Conservation (phyloP, 495 filamentous ascomycete genomes). For the Penicillium canariense region DNA sequence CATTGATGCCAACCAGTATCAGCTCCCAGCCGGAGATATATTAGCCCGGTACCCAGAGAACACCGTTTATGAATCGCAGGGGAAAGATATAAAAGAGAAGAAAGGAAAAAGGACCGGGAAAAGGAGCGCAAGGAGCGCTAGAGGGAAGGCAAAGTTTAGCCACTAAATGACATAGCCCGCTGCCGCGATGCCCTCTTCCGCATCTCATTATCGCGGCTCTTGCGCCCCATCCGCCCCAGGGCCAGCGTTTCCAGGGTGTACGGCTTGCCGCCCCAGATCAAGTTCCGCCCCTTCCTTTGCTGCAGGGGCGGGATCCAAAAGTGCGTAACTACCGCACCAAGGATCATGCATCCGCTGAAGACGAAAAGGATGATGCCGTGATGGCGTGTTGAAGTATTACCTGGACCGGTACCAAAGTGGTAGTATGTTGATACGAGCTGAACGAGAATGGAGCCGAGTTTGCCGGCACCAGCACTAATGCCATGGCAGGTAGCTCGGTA, state of each 20-base stretch:
- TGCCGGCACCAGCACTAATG: slow-evolving; percentile 53
- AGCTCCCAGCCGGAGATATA: background rate
- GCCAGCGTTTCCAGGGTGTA: slow-evolving; percentile 44
- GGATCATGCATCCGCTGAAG: slow-evolving; percentile 46
- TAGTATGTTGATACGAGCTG: slow-evolving; percentile 51
- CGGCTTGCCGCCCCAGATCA: slow-evolving; percentile 40
- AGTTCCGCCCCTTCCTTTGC: slow-evolving; percentile 22
- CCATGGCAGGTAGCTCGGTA: slow-evolving; percentile 58
- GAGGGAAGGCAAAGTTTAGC: too few species aligned
- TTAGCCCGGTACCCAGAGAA: background rate
- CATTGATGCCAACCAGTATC: background rate
- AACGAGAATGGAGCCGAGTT: slow-evolving; percentile 57
- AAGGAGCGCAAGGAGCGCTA: background rate
- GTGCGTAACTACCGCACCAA: slow-evolving; percentile 46
- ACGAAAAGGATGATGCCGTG: slow-evolving; percentile 46
- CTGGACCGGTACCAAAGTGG: slow-evolving; percentile 34
- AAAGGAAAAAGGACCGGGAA: background rate
- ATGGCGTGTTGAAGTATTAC: slow-evolving; percentile 32
- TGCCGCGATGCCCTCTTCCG: slow-evolving; percentile 20
- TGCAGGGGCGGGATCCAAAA: slow-evolving; percentile 45
- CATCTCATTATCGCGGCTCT: slow-evolving; percentile 36
- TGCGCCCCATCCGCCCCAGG: slow-evolving; percentile 36
- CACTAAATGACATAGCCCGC: slow-evolving; percentile 23
- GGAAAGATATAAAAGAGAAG: background rate
- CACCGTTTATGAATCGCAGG: background rate